These are phyloP conservation scores for Globisporangium okanoganense DNA, from an alignment of 352 stramenopile genomes.

Conservation along the genomic window DNA sequence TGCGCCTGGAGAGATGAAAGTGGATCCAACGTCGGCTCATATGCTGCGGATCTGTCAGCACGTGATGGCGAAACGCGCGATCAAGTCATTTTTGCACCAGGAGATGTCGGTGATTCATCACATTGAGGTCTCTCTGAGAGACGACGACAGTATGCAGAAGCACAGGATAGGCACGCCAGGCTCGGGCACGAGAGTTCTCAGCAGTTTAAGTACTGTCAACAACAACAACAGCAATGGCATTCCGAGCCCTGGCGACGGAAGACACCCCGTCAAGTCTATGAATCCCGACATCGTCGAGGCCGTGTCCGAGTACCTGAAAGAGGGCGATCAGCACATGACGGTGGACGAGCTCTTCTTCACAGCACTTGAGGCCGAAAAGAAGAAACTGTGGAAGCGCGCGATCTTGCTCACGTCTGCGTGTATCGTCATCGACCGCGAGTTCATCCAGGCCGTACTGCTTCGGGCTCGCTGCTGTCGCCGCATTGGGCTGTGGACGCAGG, in stretches of 20 bases:
- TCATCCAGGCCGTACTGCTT: slow-evolving; percentile 50
- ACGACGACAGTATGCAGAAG: slow-evolving; percentile 40
- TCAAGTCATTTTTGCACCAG: slow-evolving; percentile 57
- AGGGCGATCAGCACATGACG: slow-evolving; percentile 54
- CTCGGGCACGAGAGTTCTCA: not conserved
- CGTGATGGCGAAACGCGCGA: slow-evolving; percentile 64
- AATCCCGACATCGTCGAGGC: slow-evolving; percentile 37
- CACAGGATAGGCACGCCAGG: slow-evolving; percentile 15
- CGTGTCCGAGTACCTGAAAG: slow-evolving; percentile 42
- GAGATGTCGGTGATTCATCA: slow-evolving; percentile 61
- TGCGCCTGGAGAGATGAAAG: slow-evolving; percentile 18
- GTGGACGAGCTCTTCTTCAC: slow-evolving; percentile 59
- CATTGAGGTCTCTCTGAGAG: slow-evolving; percentile 41
- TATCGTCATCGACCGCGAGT: slow-evolving; percentile 62
- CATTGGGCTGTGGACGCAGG: slow-evolving; percentile 68
- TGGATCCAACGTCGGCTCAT: slow-evolving; percentile 53
- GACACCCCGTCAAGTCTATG: slow-evolving; percentile 44
- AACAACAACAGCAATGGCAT: not conserved
- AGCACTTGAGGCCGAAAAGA: slow-evolving; percentile 45
- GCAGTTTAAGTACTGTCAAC: not conserved
- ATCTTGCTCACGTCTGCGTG: slow-evolving; percentile 71
- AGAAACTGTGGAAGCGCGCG: slow-evolving; percentile 63
- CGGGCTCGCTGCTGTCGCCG: slow-evolving; percentile 64
- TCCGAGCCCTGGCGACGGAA: not conserved
- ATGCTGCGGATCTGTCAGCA: slow-evolving; percentile 71